A percentile compares a stretch with the other conserved stretches of the same genome.
Evolutionary conservation across 176 grass and related monocot species (phyloP).

Genomic region (Pontederia crassipes): DNA sequence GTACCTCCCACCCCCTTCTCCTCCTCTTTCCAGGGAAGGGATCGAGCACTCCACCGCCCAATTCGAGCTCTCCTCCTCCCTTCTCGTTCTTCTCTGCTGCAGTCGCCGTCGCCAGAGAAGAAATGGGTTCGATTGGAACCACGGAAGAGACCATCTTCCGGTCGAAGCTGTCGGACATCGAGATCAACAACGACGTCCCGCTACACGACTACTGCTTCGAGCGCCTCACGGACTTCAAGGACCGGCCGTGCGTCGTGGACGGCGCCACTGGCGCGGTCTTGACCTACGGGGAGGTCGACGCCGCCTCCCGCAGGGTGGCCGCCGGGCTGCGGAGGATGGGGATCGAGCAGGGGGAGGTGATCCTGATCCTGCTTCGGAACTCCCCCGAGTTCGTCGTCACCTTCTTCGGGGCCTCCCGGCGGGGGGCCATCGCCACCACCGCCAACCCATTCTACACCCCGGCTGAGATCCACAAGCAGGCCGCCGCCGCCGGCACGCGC

Average conservation of each 20-base stretch:
- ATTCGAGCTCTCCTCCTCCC: not conserved
- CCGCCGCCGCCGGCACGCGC: conserved; percentile 25
- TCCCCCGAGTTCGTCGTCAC: conserved; percentile 65
- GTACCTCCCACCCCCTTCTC: too few relatives aligned
- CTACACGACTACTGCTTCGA: conserved; percentile 92
- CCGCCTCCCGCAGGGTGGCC: conserved; percentile 31
- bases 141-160: conserved; percentile 40
- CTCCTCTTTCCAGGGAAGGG: not conserved
- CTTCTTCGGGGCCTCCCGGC: conserved; percentile 62
- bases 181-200: conserved; percentile 53
- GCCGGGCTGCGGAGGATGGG: conserved; percentile 41
- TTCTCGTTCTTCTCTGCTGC: not conserved
- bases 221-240: conserved; percentile 4
- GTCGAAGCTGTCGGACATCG: conserved; percentile 78
- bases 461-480: conserved; percentile 89
- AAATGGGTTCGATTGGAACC: conserved; percentile 6
- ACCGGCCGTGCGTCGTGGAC: conserved; percentile 71
- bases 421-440: conserved; percentile 67
- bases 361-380: conserved; percentile 81
- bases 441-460: conserved; percentile 83
- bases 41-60: not conserved
- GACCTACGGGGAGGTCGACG: conserved; percentile 52
- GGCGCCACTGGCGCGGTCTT: conserved; percentile 35
- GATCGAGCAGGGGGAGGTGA: conserved; percentile 43
- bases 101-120: too few relatives aligned